Evolutionary conservation across 1,284 basidiomycete species (phyloP).

Genomic region (Ustilago loliicola): DNA sequence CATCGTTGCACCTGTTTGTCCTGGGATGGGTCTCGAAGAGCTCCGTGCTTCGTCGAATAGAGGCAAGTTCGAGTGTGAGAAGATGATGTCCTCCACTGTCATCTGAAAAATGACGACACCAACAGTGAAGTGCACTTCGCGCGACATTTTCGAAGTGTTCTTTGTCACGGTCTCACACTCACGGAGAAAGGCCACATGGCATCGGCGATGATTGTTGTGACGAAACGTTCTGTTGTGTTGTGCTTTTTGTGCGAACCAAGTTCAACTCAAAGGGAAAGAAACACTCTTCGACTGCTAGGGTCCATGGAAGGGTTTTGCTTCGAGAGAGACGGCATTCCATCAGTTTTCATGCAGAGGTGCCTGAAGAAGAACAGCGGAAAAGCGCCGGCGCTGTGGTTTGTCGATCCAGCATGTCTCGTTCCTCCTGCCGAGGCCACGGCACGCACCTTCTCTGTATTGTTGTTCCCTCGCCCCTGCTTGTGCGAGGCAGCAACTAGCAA

Average conservation of each 20-base stretch:
- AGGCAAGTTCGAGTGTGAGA: neutral
- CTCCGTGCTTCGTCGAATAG: neutral
- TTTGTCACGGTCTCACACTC: neutral
- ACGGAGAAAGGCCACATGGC: neutral
- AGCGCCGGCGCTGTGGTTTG: constrained; percentile 1
- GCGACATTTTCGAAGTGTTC: neutral
- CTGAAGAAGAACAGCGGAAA: constrained; percentile 2
- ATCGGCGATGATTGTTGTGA: neutral
- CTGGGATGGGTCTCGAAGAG: neutral
- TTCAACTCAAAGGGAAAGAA: neutral
- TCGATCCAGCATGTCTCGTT: constrained; percentile 10
- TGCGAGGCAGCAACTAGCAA: neutral
- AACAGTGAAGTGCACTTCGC: neutral
- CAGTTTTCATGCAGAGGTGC: constrained; percentile 1
- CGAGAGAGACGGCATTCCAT: constrained; percentile 1
- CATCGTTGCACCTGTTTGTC: constrained; percentile 52
- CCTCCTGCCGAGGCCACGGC: constrained; percentile 7
- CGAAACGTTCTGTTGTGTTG: too few relatives aligned
- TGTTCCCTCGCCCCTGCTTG: neutral
- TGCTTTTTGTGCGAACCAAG: neutral
- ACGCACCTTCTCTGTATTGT: constrained; percentile 4
- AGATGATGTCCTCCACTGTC: neutral
- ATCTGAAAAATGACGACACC: neutral
- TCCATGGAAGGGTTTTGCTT: neutral
- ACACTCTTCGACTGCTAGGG: neutral